Evolutionary conservation across 1,284 basidiomycete genomes (phyloP).

Genomic region (Thelephora terrestris): DNA sequence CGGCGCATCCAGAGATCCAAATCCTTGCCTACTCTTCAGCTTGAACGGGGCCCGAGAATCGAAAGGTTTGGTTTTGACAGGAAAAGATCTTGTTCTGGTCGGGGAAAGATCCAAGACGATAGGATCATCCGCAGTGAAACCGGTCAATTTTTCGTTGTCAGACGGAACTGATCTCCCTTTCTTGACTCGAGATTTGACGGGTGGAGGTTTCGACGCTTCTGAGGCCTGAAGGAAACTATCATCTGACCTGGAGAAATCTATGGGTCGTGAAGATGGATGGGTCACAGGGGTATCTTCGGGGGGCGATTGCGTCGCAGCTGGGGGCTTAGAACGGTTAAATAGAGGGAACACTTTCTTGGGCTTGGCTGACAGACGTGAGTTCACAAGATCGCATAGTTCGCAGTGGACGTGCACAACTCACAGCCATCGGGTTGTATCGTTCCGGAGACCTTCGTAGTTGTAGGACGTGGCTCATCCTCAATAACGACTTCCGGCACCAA

Average conservation of each 20-base stretch:
- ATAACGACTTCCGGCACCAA: too few species aligned
- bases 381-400: too few species aligned
- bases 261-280: not conserved
- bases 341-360: conserved; percentile 1
- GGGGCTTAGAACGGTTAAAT: conserved; percentile 4
- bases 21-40: conserved; percentile 2
- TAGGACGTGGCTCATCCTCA: too few species aligned
- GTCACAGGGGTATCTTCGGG: not conserved
- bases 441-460: too few species aligned
- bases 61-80: not conserved
- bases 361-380: not conserved
- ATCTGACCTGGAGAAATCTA: not conserved
- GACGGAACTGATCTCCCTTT: conserved; percentile 1
- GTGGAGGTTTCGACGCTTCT: not conserved
- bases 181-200: not conserved
- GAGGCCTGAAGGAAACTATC: not conserved
- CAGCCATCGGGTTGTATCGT: too few species aligned
- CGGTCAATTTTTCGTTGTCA: not conserved
- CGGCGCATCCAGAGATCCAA: conserved; percentile 22
- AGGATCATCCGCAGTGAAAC: conserved; percentile 1
- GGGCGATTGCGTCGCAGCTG: not conserved
- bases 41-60: not conserved
- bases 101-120: conserved; percentile 9
- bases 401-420: too few species aligned
- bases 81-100: not conserved